A percentile compares a stretch with the other conserved stretches of the same genome.
phyloP scores from a whole-genome alignment of 2,329 filamentous ascomycete genomes.

The Aspergillus caelatus region DNA sequence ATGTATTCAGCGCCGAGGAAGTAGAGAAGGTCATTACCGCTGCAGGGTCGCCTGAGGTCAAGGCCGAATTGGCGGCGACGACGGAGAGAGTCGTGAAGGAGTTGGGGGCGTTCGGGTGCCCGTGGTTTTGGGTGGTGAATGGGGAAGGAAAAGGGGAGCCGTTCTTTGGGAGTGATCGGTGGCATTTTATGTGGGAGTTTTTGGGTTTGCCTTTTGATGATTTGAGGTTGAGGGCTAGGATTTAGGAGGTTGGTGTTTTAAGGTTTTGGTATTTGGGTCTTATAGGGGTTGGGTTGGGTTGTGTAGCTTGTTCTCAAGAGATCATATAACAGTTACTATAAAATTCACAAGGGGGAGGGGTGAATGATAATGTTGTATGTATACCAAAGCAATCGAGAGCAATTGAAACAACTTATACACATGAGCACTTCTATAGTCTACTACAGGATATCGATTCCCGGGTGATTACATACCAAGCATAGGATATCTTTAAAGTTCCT shows the following conservation, averaged over 20 bases:
- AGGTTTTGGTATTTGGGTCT: no score
- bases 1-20: constrained; percentile 49
- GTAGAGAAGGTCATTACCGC: constrained; percentile 59
- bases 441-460: no score
- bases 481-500: not conserved
- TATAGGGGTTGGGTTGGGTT: no score
- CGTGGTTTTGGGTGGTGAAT: constrained; percentile 70
- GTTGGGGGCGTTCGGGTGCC: constrained; percentile 73
- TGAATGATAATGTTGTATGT: no score
- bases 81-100: constrained; percentile 63
- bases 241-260: constrained; percentile 8
- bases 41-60: constrained; percentile 53
- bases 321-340: no score
- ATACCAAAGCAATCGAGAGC: no score
- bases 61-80: constrained; percentile 57
- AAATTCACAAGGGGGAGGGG: no score
- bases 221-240: constrained; percentile 22
- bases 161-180: constrained; percentile 78
- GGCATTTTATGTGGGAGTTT: constrained; percentile 65
- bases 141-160: constrained; percentile 61
- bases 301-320: no score
- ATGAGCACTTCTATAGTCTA: no score
- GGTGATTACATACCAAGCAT: not conserved
- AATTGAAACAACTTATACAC: no score
- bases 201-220: constrained; percentile 55